Evolutionary conservation across 306 rosid genomes (phyloP).

Genomic region (Malus asiatica): DNA sequence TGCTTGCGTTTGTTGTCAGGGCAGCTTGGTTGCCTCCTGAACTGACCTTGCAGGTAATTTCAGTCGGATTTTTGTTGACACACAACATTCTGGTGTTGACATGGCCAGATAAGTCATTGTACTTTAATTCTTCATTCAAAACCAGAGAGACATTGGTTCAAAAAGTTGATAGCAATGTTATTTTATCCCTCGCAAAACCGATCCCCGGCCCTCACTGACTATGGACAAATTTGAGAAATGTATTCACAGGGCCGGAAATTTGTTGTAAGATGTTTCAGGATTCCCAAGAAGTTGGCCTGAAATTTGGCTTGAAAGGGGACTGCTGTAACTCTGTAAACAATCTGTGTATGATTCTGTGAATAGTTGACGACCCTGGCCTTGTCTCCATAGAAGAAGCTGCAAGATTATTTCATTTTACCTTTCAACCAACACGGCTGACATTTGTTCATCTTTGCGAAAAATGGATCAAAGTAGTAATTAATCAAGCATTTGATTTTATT

Average conservation of each 20-base stretch:
- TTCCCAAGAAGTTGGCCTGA: not conserved
- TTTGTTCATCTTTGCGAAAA: too few relatives aligned
- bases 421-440: not conserved
- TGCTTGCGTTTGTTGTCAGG: constrained; percentile 67
- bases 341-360: not conserved
- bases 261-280: not conserved
- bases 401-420: not conserved
- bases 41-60: constrained; percentile 7
- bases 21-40: constrained; percentile 31
- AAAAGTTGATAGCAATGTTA: not conserved
- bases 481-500: too few relatives aligned
- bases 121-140: not conserved
- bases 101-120: not conserved
- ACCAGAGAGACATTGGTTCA: not conserved
- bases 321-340: not conserved
- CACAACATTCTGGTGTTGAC: not conserved
- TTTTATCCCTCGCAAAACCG: not conserved
- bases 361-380: not conserved
- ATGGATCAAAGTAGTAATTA: not conserved
- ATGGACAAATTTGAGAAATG: not conserved
- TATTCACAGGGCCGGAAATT: not conserved
- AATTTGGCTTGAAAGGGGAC: not conserved
- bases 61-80: constrained; percentile 2
- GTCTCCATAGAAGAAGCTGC: not conserved
- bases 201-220: not conserved